Evolutionary conservation across 495 filamentous ascomycete genomes (phyloP).

Genomic region (Aspergillus cristatus): DNA sequence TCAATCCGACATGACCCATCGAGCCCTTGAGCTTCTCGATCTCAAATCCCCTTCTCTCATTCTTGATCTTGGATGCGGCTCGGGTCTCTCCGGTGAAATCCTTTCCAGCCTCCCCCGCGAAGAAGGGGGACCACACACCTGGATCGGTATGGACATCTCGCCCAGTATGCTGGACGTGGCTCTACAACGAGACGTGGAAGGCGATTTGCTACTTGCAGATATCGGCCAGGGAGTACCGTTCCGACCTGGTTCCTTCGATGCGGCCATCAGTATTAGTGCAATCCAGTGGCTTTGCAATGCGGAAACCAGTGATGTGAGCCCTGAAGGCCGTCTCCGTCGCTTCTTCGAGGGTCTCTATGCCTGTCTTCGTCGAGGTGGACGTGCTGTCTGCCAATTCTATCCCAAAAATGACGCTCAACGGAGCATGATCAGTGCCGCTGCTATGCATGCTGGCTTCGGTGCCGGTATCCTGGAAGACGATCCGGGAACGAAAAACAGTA

Average conservation of each 20-base stretch:
- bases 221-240: conserved; percentile 95
- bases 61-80: conserved; percentile 92
- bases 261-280: conserved; percentile 86
- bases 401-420: conserved; percentile 90
- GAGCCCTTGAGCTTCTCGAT: conserved; percentile 81
- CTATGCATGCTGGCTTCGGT: conserved; percentile 88
- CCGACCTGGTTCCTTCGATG: conserved; percentile 85
- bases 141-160: conserved; percentile 94
- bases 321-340: conserved; percentile 61
- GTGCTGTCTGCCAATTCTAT: conserved; percentile 95
- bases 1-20: conserved; percentile 87
- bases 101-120: conserved; percentile 55
- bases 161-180: conserved; percentile 88
- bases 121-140: conserved; percentile 78
- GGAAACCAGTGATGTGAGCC: conserved; percentile 72
- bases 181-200: conserved; percentile 82
- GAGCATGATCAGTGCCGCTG: conserved; percentile 80
- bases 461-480: conserved; percentile 94
- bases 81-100: conserved; percentile 89
- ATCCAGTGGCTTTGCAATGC: conserved; percentile 98
- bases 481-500: conserved; percentile 86
- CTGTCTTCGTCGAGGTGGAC: conserved; percentile 71
- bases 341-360: conserved; percentile 94
- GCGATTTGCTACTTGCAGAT: conserved; percentile 84
- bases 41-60: conserved; percentile 75